Conservation (phyloP, 495 filamentous ascomycete genomes). For the Chaetomium cochliodes region DNA sequence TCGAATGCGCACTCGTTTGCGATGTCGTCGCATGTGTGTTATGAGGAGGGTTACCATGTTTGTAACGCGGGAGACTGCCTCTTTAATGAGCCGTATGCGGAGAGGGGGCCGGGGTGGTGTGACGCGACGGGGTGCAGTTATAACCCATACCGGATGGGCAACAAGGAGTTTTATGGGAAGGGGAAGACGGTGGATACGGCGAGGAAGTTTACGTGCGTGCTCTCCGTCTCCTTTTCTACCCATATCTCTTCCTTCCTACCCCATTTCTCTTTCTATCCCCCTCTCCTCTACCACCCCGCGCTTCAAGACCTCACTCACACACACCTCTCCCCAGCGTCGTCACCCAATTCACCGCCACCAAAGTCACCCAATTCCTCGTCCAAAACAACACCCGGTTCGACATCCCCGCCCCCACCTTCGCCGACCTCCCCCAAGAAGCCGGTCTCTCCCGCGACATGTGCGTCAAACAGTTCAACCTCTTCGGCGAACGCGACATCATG, state of each 20-base stretch:
- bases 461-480: conserved; percentile 10
- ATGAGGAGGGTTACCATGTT: conserved; percentile 2
- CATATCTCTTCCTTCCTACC: too few species aligned
- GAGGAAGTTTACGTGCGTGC: conserved; percentile 55
- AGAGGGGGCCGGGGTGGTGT: conserved; percentile 52
- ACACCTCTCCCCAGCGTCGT: conserved; percentile 45
- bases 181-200: conserved; percentile 60
- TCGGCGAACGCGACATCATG: conserved; percentile 57
- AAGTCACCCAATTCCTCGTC: conserved; percentile 66
- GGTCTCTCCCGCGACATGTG: conserved; percentile 31
- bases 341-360: conserved; percentile 56
- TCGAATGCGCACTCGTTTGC: conserved; percentile 24
- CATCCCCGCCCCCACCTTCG: conserved; percentile 46
- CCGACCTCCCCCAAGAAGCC: conserved; percentile 47
- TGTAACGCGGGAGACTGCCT: conserved; percentile 48
- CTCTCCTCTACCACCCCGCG: too few species aligned
- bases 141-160: conserved; percentile 67
- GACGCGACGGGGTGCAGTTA: conserved; percentile 67
- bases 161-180: conserved; percentile 59
- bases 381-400: conserved; percentile 61
- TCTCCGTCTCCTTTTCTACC: not conserved
- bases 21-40: conserved; percentile 19
- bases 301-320: too few species aligned
- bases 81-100: conserved; percentile 37
- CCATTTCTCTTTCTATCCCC: not conserved